A percentile compares a stretch with the other conserved stretches of the same genome.
Evolutionary conservation across 2,329 filamentous ascomycete genomes (phyloP).

Genomic region (Colletotrichum horii): DNA sequence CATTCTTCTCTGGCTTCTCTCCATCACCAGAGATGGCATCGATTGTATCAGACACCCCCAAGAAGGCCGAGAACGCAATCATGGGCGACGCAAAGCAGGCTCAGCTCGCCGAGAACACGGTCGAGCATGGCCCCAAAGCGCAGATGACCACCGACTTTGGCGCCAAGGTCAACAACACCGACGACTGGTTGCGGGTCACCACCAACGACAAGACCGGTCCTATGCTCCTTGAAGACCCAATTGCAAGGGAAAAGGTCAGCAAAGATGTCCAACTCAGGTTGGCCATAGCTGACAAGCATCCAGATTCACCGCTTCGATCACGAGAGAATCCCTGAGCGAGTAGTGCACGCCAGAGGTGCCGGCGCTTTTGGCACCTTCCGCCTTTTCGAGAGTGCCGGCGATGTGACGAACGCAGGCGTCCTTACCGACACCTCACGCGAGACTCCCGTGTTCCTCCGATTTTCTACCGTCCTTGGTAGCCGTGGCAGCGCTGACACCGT

Average conservation of each 20-base stretch:
- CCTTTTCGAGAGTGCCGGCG: slow-evolving; percentile 59
- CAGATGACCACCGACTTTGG: slow-evolving; percentile 80
- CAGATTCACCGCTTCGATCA: slow-evolving; percentile 79
- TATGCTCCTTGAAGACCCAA: slow-evolving; percentile 72
- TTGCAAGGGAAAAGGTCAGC: slow-evolving; percentile 73
- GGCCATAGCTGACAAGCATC: not conserved
- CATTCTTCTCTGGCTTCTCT: not conserved
- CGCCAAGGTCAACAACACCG: slow-evolving; percentile 73
- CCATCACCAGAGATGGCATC: slow-evolving; percentile 10
- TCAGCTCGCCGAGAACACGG: slow-evolving; percentile 64
- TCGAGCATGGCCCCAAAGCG: slow-evolving; percentile 61
- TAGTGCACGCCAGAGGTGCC: slow-evolving; percentile 66
- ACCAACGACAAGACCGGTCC: slow-evolving; percentile 70
- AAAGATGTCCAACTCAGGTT: rapidly evolving
- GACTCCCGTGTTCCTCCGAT: slow-evolving; percentile 74
- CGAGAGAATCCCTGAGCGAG: slow-evolving; percentile 63
- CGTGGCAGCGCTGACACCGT: slow-evolving; percentile 81
- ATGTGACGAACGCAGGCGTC: slow-evolving; percentile 68
- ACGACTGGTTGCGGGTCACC: slow-evolving; percentile 76
- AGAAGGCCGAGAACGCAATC: slow-evolving; percentile 44
- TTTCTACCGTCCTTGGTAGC: slow-evolving; percentile 79
- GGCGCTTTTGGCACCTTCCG: slow-evolving; percentile 58
- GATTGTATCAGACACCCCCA: slow-evolving; percentile 36
- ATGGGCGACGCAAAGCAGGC: slow-evolving; percentile 61
- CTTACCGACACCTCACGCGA: slow-evolving; percentile 71